Evolutionary conservation across 2,329 filamentous ascomycete species (phyloP).

Genomic region (Apiospora sp.): DNA sequence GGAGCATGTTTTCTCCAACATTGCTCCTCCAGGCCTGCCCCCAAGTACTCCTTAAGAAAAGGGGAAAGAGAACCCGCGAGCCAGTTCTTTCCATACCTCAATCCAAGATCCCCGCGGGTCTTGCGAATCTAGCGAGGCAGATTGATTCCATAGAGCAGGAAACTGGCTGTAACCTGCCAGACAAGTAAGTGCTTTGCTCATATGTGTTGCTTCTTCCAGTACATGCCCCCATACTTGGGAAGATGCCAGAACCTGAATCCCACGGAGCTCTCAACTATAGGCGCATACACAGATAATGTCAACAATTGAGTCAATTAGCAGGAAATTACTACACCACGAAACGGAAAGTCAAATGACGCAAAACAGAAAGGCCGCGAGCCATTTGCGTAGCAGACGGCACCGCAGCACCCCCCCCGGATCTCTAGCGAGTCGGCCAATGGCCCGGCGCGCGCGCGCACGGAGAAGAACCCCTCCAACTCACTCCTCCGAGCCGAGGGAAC

Average conservation of each 20-base stretch:
- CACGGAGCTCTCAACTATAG: no score
- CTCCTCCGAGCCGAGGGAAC: neutral
- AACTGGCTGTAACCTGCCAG: no score
- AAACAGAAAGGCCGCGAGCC: neutral
- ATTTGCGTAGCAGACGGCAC: neutral
- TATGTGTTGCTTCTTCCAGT: no score
- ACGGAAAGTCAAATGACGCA: neutral
- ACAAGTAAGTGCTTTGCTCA: no score
- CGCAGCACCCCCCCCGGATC: no score
- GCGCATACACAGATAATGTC: no score
- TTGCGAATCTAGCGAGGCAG: neutral
- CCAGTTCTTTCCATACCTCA: neutral
- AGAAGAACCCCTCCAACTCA: neutral
- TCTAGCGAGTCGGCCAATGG: neutral
- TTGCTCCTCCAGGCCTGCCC: neutral
- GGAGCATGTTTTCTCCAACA: neutral
- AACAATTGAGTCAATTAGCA: neutral
- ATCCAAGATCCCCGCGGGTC: neutral
- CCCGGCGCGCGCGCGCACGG: neutral
- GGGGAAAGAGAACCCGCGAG: neutral
- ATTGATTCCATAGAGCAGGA: neutral
- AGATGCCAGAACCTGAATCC: neutral
- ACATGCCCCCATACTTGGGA: no score
- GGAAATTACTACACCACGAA: neutral
- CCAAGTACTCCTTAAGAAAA: neutral